Conservation (phyloP, 2,329 filamentous ascomycete species). For the Clarireedia sp. region DNA sequence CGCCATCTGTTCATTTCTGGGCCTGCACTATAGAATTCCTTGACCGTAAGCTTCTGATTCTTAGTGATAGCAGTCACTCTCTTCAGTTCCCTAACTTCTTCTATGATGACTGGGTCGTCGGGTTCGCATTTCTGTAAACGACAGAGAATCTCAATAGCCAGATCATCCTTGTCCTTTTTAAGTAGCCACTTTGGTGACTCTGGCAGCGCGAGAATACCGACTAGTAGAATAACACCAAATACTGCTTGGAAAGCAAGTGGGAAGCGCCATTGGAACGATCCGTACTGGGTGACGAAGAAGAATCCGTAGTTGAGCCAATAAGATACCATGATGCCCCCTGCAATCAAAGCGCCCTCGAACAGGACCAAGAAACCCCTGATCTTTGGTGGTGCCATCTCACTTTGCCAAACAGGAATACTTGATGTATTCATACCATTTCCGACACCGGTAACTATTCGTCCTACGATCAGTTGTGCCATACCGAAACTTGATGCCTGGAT, state of each 20-base stretch:
- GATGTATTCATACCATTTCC: conserved; percentile 44
- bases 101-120: conserved; percentile 12
- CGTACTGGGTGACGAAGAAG: conserved; percentile 44
- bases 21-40: conserved; percentile 17
- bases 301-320: conserved; percentile 58
- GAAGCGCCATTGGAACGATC: conserved; percentile 50
- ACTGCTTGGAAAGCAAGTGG: conserved; percentile 51
- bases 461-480: conserved; percentile 46
- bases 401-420: conserved; percentile 51
- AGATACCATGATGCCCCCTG: conserved; percentile 39
- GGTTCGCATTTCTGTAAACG: conserved; percentile 15
- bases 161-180: conserved; percentile 7
- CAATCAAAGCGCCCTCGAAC: conserved; percentile 51
- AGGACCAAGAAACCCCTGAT: conserved; percentile 54
- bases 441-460: conserved; percentile 42
- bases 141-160: conserved; percentile 24
- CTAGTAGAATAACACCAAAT: conserved; percentile 51
- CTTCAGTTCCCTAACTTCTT: conserved; percentile 23
- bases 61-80: conserved; percentile 30
- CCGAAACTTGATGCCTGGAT: conserved; percentile 35
- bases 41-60: conserved; percentile 20
- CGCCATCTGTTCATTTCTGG: conserved; percentile 46
- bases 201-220: conserved; percentile 44
- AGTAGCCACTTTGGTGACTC: conserved; percentile 42
- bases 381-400: conserved; percentile 49